Base-by-base conservation (phyloP, 148 eudicot genomes). In the Heliosperma pusillum region DNA sequence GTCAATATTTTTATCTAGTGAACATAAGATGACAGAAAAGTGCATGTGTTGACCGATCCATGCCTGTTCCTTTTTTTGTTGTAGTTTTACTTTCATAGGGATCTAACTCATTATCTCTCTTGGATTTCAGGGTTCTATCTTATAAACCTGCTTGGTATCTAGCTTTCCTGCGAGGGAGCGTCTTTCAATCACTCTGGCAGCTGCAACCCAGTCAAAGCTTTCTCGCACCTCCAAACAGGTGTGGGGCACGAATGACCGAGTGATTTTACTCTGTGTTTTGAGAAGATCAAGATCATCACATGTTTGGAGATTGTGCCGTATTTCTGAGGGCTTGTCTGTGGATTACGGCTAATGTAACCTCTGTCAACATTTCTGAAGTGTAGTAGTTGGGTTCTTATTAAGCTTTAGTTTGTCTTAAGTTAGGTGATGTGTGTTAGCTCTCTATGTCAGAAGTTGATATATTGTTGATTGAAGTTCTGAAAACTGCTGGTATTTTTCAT, bases 121-220 rank as follows among this genome's bases (percentile, higher is more conserved):
- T 70, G 12, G 7, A 19, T 58, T 58, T 50, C 73, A 70, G 90
- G 86, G 76, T 33, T 73, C 80, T 44, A 81, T 76, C 85, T 84
- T 81, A 71, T 63, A 71, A 66, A 76, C 75, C 75, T 66, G 36
- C 66, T 36, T 50, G 70, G 65, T 45, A 45, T 73, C 79, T 67
- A 69, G 73, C 83, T 84, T 84, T 69, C 76, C 53, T 42, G 78
- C 78, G 77, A 76, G 78, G 79, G 70, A 61, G 78, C 83, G 76
- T 81, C 80, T 85, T 83, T 84, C 74, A 47, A 90, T 87, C 96
- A 95, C 91, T 90, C 98, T 92, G 98, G 98, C 98, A 81, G 90
- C 91, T 92, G 83, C 84, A 82, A 82, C 63, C 85, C 88, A 82
- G 63, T 83, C 76, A 66, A 82, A 85, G 76, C 83, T 72, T 83